Base-by-base conservation (phyloP, 345 rosid genomes). In the Arabis alpina region DNA sequence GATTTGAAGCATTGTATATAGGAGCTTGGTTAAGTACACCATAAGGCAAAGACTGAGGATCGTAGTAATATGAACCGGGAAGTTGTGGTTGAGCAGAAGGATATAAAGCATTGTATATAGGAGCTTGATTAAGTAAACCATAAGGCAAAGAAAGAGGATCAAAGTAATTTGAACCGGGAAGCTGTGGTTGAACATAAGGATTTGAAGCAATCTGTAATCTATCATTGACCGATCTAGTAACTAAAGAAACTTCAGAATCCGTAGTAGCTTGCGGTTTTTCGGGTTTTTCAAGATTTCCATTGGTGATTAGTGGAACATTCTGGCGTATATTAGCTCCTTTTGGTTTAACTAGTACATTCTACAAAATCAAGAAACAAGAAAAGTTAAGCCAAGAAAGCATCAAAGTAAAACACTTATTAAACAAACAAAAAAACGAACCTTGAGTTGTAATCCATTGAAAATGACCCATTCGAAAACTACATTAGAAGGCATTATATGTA, bases 371-470 rank as follows among this genome's bases (percentile, higher is more conserved):
- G 8, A 4, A 15, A 37, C 6, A 16, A 3, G 15, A 24, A 37
- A 37, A 32, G 10, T 50, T 41, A 8, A 36, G 40, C 40, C 10
- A 36, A 36, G 40, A 8, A 36, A 36, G 2, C 3, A 37, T 19
- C 45, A 16, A 57, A 16, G 2, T 2, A 39, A 10, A 12, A 36
- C 3, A 36, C 40, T 8, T 19, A 3, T 57, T 40, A 50, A 52
- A 36, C 13, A 50, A 8, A 52, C 8, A 51, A 0, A 24, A 34
- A 32, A 34, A 34, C 49, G 66, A 54, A 83, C 89, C 84, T 83
- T 76, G 41, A 85, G 74, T 40, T 81, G 79, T 37, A 59, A 63
- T 66, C 82, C 80, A 2, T 73, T 80, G 41, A 85, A 83, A 3
- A 80, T 68, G 71, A 86, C 68, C 76, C 66, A 83, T 23, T 75